Conservation (phyloP, 23 red algal species). For the Pyropia yezoensis region DNA sequence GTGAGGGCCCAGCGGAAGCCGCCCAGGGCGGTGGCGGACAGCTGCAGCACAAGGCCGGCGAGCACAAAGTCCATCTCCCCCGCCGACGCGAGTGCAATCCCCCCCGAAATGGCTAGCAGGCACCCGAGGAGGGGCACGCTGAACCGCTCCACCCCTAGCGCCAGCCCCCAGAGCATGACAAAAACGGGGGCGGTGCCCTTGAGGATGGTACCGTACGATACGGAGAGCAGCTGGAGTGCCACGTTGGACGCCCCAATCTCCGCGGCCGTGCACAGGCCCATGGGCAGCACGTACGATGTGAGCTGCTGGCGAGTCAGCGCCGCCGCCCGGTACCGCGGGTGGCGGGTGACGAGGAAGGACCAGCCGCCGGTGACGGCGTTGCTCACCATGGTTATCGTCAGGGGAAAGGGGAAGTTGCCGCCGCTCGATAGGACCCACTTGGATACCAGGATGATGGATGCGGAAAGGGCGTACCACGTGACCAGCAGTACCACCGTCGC, state of each 20-base stretch:
- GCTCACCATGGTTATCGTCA: constrained; percentile 55
- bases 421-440: constrained; percentile 59
- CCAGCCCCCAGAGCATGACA: constrained; percentile 61
- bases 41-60: constrained; percentile 42
- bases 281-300: constrained; percentile 67
- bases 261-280: constrained; percentile 55
- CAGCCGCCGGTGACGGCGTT: constrained; percentile 49
- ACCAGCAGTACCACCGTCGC: neutral
- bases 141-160: constrained; percentile 26
- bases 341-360: constrained; percentile 27
- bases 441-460: constrained; percentile 63
- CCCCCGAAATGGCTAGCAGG: constrained; percentile 49
- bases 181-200: constrained; percentile 90
- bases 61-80: constrained; percentile 41
- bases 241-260: constrained; percentile 86
- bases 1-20: constrained; percentile 87
- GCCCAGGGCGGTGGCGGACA: constrained; percentile 40
- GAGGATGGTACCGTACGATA: constrained; percentile 79
- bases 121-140: constrained; percentile 18
- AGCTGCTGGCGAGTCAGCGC: constrained; percentile 37
- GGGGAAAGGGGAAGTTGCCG: constrained; percentile 43
- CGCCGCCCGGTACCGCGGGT: constrained; percentile 6
- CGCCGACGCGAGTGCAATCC: constrained; percentile 34
- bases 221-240: constrained; percentile 60
- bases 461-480: constrained; percentile 36